These are phyloP conservation scores for Kodamaea fungicola DNA, from an alignment of 1,139 yeast genomes.

Conservation along the genomic window DNA sequence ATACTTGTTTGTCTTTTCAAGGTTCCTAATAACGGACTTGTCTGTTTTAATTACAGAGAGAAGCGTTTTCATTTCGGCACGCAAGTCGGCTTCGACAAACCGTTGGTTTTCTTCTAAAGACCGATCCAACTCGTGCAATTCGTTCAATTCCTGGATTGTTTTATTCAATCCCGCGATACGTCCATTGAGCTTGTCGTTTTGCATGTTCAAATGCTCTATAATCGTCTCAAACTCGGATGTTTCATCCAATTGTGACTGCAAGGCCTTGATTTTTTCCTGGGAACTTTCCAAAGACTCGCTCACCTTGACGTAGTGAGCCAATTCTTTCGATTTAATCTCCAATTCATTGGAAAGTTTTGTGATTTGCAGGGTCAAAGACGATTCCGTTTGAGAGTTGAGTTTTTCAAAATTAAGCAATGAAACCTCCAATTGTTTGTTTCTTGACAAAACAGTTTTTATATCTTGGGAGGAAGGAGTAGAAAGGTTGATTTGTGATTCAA, in stretches of 20 bases:
- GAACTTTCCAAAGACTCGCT: conserved; percentile 33
- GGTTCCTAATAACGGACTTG: conserved; percentile 22
- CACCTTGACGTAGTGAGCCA: conserved; percentile 16
- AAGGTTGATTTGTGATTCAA: conserved; percentile 18
- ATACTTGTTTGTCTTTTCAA: conserved; percentile 31
- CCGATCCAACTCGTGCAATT: conserved; percentile 55
- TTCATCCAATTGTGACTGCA: conserved; percentile 43
- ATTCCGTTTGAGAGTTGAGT: conserved; percentile 25
- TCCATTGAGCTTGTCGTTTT: conserved; percentile 46
- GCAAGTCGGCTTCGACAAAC: conserved; percentile 54
- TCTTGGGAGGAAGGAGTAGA: conserved; percentile 13
- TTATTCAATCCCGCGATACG: conserved; percentile 35
- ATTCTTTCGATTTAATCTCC: conserved; percentile 10
- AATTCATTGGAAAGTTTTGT: conserved; percentile 21
- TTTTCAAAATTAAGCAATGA: conserved; percentile 40
- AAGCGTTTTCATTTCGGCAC: conserved; percentile 38
- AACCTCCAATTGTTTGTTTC: conserved; percentile 34
- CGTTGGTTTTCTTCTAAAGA: conserved; percentile 60
- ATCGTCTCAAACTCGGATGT: conserved; percentile 43
- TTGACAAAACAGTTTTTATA: conserved; percentile 18
- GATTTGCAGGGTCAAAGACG: conserved; percentile 19
- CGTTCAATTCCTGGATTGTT: conserved; percentile 55
- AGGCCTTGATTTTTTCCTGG: conserved; percentile 37
- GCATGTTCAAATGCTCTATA: conserved; percentile 53
- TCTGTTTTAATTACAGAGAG: conserved; percentile 25